phyloP scores from a whole-genome alignment of 306 rosid species.

The Luffa acutangula region DNA sequence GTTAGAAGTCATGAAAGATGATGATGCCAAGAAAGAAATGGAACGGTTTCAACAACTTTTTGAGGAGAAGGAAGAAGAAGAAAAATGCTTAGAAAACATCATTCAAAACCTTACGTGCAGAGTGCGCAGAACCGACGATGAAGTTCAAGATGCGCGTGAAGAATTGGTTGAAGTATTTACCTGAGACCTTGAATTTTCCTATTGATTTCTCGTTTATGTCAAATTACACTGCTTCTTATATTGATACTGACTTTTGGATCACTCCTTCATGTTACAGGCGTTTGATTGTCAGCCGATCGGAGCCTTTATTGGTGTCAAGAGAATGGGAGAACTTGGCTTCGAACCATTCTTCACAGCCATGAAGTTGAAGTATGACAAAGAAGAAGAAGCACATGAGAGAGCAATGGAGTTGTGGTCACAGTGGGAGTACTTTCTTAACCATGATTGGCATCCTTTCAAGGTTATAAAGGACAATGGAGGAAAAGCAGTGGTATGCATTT shows the following conservation, averaged over 20 bases:
- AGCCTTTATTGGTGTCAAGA: constrained; percentile 31
- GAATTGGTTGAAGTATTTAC: constrained; percentile 41
- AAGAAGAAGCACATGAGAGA: constrained; percentile 20
- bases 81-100: constrained; percentile 24
- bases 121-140: constrained; percentile 68
- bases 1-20: constrained; percentile 44
- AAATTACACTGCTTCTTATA: neutral
- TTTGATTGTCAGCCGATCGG: constrained; percentile 11
- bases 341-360: constrained; percentile 35
- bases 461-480: constrained; percentile 23
- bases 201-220: neutral
- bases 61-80: constrained; percentile 53
- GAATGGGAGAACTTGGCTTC: constrained; percentile 45
- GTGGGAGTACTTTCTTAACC: constrained; percentile 54
- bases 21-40: constrained; percentile 38
- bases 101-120: constrained; percentile 37
- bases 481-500: constrained; percentile 19
- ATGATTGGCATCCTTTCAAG: constrained; percentile 81
- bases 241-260: neutral
- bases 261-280: constrained; percentile 20
- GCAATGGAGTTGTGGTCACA: constrained; percentile 30
- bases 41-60: constrained; percentile 28
- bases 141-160: constrained; percentile 77
- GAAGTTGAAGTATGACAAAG: constrained; percentile 20
- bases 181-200: neutral